Percentiles rank a stretch among this genome's conserved stretches.
Evolutionary conservation across 257 asterid species (phyloP).

Genomic region (Solanum okadae): DNA sequence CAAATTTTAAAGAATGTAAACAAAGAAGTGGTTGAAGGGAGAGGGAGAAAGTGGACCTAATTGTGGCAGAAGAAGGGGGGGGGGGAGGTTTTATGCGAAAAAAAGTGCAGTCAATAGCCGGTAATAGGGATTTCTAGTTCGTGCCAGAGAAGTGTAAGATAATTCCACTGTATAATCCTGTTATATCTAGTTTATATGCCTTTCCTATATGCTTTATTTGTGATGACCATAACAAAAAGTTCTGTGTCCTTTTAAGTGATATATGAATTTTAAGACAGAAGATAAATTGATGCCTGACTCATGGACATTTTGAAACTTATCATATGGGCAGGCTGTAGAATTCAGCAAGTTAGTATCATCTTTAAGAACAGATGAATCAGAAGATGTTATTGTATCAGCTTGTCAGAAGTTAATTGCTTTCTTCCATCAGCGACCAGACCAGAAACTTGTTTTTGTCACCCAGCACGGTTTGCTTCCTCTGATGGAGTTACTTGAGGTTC

Average conservation of each 20-base stretch:
- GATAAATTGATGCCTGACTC: not conserved
- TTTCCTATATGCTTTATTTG: not conserved
- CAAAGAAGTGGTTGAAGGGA: not conserved
- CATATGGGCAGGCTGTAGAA: slow-evolving; percentile 74
- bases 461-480: slow-evolving; percentile 96
- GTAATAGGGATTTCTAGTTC: not conserved
- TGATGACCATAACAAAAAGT: not conserved
- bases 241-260: not conserved
- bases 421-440: slow-evolving; percentile 86
- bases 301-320: not conserved
- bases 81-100: not conserved
- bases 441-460: slow-evolving; percentile 79
- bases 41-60: not conserved
- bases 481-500: slow-evolving; percentile 92
- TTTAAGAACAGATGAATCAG: slow-evolving; percentile 90
- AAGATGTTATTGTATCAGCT: slow-evolving; percentile 76
- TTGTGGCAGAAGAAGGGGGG: not conserved
- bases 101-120: not conserved
- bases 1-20: not conserved
- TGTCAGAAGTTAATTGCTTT: slow-evolving; percentile 84
- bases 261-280: not conserved
- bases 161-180: not conserved
- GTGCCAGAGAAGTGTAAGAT: not conserved
- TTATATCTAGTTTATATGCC: not conserved
- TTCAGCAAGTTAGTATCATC: slow-evolving; percentile 81